Conservation (phyloP, 495 filamentous ascomycete species). For the Penicillium riverlandense region DNA sequence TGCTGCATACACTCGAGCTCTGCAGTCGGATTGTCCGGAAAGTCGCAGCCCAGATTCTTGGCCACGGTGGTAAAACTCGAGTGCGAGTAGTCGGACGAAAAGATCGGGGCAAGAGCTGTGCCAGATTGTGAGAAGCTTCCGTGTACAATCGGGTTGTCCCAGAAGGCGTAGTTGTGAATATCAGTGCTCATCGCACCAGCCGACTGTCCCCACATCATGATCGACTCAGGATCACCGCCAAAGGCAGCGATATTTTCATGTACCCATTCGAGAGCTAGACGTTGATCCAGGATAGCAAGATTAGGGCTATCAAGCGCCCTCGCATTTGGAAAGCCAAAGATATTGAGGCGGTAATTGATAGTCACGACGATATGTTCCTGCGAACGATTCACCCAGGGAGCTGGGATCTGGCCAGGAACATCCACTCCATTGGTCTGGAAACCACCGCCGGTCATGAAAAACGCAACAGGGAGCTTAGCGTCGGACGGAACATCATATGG, state of each 20-base stretch:
- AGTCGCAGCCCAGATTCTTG: constrained; percentile 33
- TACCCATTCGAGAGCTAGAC: constrained; percentile 51
- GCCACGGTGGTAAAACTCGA: constrained; percentile 39
- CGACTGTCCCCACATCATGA: constrained; percentile 35
- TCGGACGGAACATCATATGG: constrained; percentile 3
- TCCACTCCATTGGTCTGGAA: constrained; percentile 23
- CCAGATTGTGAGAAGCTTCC: constrained; percentile 10
- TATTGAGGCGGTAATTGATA: constrained; percentile 33
- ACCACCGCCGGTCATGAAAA: constrained; percentile 8
- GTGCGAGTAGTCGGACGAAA: constrained; percentile 10
- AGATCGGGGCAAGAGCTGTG: constrained; percentile 1
- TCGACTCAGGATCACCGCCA: constrained; percentile 47
- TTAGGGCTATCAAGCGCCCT: constrained; percentile 33
- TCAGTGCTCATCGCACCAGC: constrained; percentile 18
- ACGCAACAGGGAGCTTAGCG: constrained; percentile 6
- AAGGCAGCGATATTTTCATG: constrained; percentile 46
- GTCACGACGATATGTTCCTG: constrained; percentile 48
- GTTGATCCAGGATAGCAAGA: constrained; percentile 53
- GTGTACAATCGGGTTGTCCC: constrained; percentile 9
- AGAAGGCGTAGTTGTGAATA: constrained; percentile 13
- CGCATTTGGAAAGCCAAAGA: constrained; percentile 13
- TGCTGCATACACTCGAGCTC: constrained; percentile 39
- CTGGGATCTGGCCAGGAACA: constrained; percentile 35
- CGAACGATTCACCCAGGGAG: constrained; percentile 36
- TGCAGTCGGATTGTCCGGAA: constrained; percentile 20